Base-by-base conservation (phyloP, 2,329 filamentous ascomycete species). In the Nemania sp. region DNA sequence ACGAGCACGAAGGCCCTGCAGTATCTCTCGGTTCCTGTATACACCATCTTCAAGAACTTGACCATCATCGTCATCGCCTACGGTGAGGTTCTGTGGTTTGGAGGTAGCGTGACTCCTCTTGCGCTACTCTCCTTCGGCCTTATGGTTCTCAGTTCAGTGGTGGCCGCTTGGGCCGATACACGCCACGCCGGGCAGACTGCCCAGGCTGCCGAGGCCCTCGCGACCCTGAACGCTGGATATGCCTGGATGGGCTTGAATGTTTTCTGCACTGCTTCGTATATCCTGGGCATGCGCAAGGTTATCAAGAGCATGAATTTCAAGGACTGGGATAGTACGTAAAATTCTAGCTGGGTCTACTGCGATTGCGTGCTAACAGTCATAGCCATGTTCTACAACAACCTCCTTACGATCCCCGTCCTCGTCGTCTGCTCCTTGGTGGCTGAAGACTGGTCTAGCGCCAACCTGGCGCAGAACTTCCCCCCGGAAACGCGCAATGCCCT, bases 311-410 rank as follows among this genome's bases (percentile, higher is more conserved):
- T 96, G 82, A 97, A 97, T 83, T 98, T 99, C 81, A 97, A 97
- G 84, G 95, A 98, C 76, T 98, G 96, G 82, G 95, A 99, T 77
- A 97, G 94, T 97, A 84, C 79, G 94, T 87, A 43, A 25, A 21
- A 40, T 5, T 12, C n/a, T 12, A 25, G 9, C 18, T 20, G n/a
- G 48, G 29, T 17, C 10, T 2, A 3, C 10, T 1, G 39, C 42
- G 4, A 48, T 46, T 6, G 17, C 29, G 18, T 65, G 48, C 75
- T 81, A 69, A 78, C 72, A 49, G n/a, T 61, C 45, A 49, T 67
- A 98, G 94, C 93, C 73, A 99, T 98, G 95, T 98, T 95, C 81
- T 99, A 99, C 84, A 99, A 99, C 86, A 98, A 99, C 79, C 85
- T 98, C 49, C 87, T 99, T 68, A 96, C 93, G 59, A 97, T 99